Conservation (phyloP, 768 basidiomycete species). For the Cytidiella melzeri region DNA sequence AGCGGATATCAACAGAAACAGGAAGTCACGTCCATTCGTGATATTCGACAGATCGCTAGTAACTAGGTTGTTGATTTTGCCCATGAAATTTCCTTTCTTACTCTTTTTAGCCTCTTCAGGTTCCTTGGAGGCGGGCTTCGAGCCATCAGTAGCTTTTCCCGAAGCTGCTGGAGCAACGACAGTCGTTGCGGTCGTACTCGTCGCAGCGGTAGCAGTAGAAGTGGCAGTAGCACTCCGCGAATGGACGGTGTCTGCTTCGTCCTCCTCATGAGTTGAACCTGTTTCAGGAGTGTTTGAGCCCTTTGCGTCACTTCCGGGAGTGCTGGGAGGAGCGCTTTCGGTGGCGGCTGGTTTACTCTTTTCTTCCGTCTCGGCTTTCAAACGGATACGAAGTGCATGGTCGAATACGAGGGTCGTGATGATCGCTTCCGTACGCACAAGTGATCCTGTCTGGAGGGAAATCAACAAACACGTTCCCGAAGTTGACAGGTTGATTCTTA, state of each 20-base stretch:
- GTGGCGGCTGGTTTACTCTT: not conserved
- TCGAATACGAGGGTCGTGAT: constrained; percentile 13
- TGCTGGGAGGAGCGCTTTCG: not conserved
- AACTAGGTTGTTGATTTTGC: constrained; percentile 73
- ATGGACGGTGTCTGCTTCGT: constrained; percentile 1
- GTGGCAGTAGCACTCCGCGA: not conserved
- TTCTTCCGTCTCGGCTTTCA: constrained; percentile 10
- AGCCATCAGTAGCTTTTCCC: not conserved
- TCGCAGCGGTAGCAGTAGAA: not conserved
- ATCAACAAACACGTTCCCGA: not conserved
- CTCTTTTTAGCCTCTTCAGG: not conserved
- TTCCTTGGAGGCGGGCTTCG: constrained; percentile 1
- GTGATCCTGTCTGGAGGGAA: constrained; percentile 1
- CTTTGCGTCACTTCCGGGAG: not conserved
- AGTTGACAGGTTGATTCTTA: not conserved
- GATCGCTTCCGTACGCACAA: constrained; percentile 6
- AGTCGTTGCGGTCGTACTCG: constrained; percentile 3
- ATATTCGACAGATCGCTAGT: constrained; percentile 29
- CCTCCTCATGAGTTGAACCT: not conserved
- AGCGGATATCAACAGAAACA: constrained; percentile 6
- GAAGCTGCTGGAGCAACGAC: not conserved
- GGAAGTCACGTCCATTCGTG: constrained; percentile 15
- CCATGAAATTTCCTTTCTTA: constrained; percentile 45
- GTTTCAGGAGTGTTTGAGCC: constrained; percentile 3
- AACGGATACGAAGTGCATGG: constrained; percentile 12